Percentiles rank a stretch among this genome's conserved stretches.
phyloP scores from a whole-genome alignment of 73 alveolate species.

The Paramecium primaurelia region DNA sequence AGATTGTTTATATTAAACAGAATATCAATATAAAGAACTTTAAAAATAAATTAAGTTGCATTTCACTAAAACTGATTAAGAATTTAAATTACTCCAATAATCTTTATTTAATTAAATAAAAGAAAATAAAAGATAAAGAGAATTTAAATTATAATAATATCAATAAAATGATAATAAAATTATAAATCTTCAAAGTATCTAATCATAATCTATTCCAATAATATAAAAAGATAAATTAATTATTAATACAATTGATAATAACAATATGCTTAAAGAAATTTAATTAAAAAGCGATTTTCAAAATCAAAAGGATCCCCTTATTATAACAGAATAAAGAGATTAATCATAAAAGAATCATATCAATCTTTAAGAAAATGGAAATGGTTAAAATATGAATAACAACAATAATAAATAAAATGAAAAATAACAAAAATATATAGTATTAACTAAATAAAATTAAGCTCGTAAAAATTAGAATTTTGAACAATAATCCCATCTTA shows the following conservation, averaged over 20 bases:
- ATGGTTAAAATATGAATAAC: background rate
- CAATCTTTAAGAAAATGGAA: background rate
- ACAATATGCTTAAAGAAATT: background rate
- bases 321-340: background rate
- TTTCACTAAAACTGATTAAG: background rate
- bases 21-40: background rate
- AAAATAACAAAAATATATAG: background rate
- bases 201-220: background rate
- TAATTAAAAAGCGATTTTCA: background rate
- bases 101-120: background rate
- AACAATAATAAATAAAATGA: background rate
- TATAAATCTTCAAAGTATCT: background rate
- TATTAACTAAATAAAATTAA: background rate
- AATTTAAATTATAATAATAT: background rate
- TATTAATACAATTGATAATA: background rate
- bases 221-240: background rate
- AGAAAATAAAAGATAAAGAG: background rate
- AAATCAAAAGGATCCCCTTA: background rate
- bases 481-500: background rate
- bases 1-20: background rate
- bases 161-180: background rate
- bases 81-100: background rate
- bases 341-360: background rate
- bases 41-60: background rate
- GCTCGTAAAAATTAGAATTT: background rate